Conservation (phyloP, 2,329 filamentous ascomycete genomes). For the Aspergillus felis region DNA sequence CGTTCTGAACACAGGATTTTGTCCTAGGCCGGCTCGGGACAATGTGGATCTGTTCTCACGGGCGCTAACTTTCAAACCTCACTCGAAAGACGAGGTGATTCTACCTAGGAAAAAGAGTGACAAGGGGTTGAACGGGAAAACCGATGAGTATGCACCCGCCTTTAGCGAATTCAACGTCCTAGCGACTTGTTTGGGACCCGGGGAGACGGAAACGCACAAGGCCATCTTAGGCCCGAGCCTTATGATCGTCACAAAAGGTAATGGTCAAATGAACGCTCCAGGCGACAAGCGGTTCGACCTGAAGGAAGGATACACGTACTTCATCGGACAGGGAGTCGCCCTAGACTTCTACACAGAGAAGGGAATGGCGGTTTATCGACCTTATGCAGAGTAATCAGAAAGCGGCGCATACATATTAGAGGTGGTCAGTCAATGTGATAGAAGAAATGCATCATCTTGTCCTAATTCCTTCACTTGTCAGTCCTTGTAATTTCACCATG, state of each 20-base stretch:
- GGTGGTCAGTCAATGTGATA: not conserved
- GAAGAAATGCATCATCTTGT: not conserved
- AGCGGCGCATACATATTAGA: not conserved
- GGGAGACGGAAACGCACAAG: conserved; percentile 57
- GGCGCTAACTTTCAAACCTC: conserved; percentile 61
- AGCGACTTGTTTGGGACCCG: conserved; percentile 52
- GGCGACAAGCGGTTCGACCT: conserved; percentile 50
- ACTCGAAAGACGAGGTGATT: conserved; percentile 54
- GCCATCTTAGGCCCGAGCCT: conserved; percentile 59
- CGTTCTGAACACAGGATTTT: conserved; percentile 72
- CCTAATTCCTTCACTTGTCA: not conserved
- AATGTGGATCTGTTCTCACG: conserved; percentile 61
- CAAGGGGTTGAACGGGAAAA: conserved; percentile 57
- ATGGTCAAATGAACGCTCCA: conserved; percentile 53
- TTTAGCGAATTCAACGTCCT: conserved; percentile 71
- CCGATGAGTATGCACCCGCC: conserved; percentile 61
- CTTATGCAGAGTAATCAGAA: conserved; percentile 35
- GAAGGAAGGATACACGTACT: conserved; percentile 62
- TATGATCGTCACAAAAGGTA: conserved; percentile 58
- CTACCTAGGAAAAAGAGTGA: conserved; percentile 49
- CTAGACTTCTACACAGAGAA: conserved; percentile 44
- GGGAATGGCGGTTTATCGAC: conserved; percentile 47
- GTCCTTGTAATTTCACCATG: not conserved
- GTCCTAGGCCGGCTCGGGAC: conserved; percentile 61
- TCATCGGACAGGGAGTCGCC: conserved; percentile 57